Percentiles rank a stretch among this genome's conserved stretches.
Conservation (phyloP, 75 land plant genomes). For the Chamaecyparis obtusa region DNA sequence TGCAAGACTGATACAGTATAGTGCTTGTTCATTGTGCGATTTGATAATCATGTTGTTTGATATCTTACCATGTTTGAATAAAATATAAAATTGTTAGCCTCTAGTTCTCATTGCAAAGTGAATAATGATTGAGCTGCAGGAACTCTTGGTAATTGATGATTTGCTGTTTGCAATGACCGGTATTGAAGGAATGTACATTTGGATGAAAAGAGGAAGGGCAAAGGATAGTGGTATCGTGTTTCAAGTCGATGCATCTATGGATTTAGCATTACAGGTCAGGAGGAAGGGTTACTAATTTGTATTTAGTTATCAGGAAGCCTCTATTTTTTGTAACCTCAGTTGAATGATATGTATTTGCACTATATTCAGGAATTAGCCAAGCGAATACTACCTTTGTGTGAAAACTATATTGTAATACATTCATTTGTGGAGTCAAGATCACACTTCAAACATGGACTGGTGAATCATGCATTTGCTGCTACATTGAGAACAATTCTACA, state of each 20-base stretch:
- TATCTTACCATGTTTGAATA: slow-evolving; percentile 2
- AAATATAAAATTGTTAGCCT: background rate
- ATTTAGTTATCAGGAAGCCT: background rate
- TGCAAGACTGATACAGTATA: background rate
- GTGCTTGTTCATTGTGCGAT: background rate
- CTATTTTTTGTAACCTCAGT: background rate
- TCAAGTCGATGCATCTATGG: slow-evolving; percentile 89
- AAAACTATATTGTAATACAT: slow-evolving; percentile 68
- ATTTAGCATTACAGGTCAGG: slow-evolving; percentile 82
- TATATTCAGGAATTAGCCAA: slow-evolving; percentile 71
- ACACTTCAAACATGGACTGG: slow-evolving; percentile 85
- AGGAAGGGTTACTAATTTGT: background rate
- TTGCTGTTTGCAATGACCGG: slow-evolving; percentile 87
- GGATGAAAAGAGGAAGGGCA: slow-evolving; percentile 49
- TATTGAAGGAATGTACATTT: slow-evolving; percentile 84
- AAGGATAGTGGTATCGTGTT: slow-evolving; percentile 53
- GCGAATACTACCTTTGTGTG: slow-evolving; percentile 81
- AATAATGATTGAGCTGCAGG: slow-evolving; percentile 45
- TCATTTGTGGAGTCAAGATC: slow-evolving; percentile 86
- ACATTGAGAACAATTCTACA: slow-evolving; percentile 87
- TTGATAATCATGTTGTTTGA: background rate
- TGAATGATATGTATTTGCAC: slow-evolving; percentile 13
- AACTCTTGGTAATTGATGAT: slow-evolving; percentile 91
- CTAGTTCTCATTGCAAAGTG: background rate
- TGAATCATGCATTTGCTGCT: slow-evolving; percentile 98